Percentiles rank a stretch among this genome's conserved stretches.
Conservation (phyloP, 2,329 filamentous ascomycete species). For the Hypoxylon sp. region DNA sequence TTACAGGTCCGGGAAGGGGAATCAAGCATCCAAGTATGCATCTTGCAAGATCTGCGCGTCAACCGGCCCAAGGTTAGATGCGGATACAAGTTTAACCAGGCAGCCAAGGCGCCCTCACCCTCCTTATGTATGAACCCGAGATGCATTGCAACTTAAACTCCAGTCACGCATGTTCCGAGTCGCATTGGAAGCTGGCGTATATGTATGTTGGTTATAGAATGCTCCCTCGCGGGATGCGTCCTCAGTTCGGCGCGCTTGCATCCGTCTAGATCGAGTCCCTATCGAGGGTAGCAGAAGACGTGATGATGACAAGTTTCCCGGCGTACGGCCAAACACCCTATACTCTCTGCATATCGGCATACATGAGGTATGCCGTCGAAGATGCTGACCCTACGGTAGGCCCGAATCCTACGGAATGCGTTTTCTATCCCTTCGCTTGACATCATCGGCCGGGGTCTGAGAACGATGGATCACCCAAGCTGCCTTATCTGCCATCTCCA, state of each 20-base stretch:
- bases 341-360: background rate
- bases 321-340: background rate
- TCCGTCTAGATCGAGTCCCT: constrained; percentile 23
- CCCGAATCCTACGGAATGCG: background rate
- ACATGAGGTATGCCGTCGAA: too few species aligned
- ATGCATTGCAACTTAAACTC: constrained; percentile 15
- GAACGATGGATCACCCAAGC: background rate
- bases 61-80: constrained; percentile 7
- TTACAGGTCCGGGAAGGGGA: constrained; percentile 3
- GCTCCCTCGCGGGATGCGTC: background rate
- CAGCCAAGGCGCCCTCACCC: too few species aligned
- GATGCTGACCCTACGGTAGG: background rate
- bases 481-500: too few species aligned
- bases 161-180: background rate
- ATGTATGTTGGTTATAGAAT: constrained; percentile 10
- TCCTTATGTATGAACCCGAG: constrained; percentile 2
- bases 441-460: constrained; percentile 20
- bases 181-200: too few species aligned
- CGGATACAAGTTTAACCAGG: constrained; percentile 1
- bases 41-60: constrained; percentile 31
- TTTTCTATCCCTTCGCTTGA: constrained; percentile 14
- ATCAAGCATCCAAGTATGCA: constrained; percentile 13
- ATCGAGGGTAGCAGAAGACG: background rate
- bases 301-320: background rate
- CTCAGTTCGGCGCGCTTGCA: constrained; percentile 23